Conservation (phyloP, 768 basidiomycete genomes). For the Fomitopsis serialis region DNA sequence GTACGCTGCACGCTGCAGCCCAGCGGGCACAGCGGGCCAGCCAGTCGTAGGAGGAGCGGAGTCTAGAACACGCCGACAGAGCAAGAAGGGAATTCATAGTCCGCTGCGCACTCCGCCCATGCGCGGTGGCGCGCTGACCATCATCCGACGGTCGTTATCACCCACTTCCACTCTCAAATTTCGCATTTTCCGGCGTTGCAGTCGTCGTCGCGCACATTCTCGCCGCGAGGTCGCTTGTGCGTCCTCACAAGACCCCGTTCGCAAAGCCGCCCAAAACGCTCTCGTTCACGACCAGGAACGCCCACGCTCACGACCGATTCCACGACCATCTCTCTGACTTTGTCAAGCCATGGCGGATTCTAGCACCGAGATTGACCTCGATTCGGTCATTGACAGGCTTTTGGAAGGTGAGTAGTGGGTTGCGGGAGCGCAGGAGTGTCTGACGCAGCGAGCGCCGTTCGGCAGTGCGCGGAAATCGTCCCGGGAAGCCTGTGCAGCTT, state of each 20-base stretch:
- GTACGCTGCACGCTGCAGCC: no score
- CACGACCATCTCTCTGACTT: slow-evolving; percentile 16
- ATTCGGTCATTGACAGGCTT: slow-evolving; percentile 98
- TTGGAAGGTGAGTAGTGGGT: slow-evolving; percentile 76
- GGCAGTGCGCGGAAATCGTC: slow-evolving; percentile 94
- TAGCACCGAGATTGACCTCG: slow-evolving; percentile 93
- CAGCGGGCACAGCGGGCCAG: no score
- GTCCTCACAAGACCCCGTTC: background rate
- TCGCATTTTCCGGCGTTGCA: slow-evolving; percentile 32
- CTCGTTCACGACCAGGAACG: slow-evolving; percentile 14
- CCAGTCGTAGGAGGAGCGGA: no score
- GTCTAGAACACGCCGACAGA: no score
- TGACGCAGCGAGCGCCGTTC: slow-evolving; percentile 5
- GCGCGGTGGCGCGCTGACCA: slow-evolving; percentile 17
- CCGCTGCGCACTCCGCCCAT: slow-evolving; percentile 17
- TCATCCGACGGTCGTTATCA: slow-evolving; percentile 32
- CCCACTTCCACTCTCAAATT: slow-evolving; percentile 36
- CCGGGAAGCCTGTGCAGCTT: slow-evolving; percentile 95
- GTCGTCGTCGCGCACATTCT: slow-evolving; percentile 8
- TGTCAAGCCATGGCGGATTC: slow-evolving; percentile 61
- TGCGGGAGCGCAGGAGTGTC: slow-evolving; percentile 10
- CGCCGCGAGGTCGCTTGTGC: slow-evolving; percentile 3
- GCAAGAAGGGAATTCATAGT: slow-evolving; percentile 2
- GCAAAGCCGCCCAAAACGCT: slow-evolving; percentile 11
- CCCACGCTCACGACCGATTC: slow-evolving; percentile 17